Evolutionary conservation across 129 eudicot genomes (phyloP).

Genomic region (Tanacetum coccineum): DNA sequence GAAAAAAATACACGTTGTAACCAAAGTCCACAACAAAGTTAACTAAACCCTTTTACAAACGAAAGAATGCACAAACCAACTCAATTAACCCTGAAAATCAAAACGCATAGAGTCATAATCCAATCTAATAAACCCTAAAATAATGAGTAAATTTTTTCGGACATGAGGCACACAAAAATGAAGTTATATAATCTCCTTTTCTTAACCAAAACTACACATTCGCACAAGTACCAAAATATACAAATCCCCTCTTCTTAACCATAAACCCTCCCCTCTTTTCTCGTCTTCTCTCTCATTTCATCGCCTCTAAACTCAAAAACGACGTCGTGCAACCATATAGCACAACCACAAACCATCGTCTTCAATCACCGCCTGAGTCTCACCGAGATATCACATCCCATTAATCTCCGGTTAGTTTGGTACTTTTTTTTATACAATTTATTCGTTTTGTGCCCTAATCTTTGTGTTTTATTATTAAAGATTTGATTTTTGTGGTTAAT

Average conservation of each 20-base stretch:
- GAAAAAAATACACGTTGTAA: too few relatives aligned
- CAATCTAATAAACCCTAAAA: too few relatives aligned
- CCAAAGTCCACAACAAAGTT: too few relatives aligned
- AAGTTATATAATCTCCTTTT: too few relatives aligned
- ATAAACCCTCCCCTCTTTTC: constrained; percentile 26
- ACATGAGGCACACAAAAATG: too few relatives aligned
- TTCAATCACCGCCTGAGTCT: constrained; percentile 27
- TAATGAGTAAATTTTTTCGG: too few relatives aligned
- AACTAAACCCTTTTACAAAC: too few relatives aligned
- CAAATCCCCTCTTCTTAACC: constrained; percentile 17
- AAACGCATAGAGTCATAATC: too few relatives aligned
- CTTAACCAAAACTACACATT: constrained; percentile 1
- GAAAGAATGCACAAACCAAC: too few relatives aligned
- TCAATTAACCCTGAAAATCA: too few relatives aligned
- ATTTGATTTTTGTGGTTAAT: neutral
- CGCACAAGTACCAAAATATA: constrained; percentile 11
- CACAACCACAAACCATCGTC: constrained; percentile 8
- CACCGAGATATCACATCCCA: constrained; percentile 5
- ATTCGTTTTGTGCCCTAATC: constrained; percentile 27
- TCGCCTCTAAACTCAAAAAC: constrained; percentile 23
- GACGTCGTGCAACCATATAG: constrained; percentile 7
- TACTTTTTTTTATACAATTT: neutral
- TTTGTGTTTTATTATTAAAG: neutral
- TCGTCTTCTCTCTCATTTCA: constrained; percentile 9
- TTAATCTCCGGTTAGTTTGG: constrained; percentile 29